Base-by-base conservation (phyloP, 2,329 filamentous ascomycete species). In the Phyllosticta capitalensis region DNA sequence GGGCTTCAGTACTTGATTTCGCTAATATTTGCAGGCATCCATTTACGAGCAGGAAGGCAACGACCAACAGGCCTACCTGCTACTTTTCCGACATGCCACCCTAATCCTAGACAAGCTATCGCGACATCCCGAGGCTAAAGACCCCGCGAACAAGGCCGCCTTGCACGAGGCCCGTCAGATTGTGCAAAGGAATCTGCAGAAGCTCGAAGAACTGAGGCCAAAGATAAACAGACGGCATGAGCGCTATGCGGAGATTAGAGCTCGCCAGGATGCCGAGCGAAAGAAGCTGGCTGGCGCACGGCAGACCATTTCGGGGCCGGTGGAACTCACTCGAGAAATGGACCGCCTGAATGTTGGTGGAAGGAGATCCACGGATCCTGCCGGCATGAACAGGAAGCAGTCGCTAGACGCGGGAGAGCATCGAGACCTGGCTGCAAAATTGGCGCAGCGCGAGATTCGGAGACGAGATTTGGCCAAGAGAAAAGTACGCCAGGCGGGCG, bases 21-120 rank as follows among this genome's bases (percentile, higher is more conserved):
- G 26, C 22, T 52, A 54, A 64, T 66, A 49, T 59, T 33, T 58
- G 12, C 68, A 96, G 89, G 92, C 90, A 20, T 81, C 84, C 56
- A 90, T 92, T 66, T 96, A 96, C 70, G 82, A 94, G 67, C 82
- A 83, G 50, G 92, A 97, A 73, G 87, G 87, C 67, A 92, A 96
- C 73, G 84, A 90, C 64, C 84, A 91, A 66, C 88, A 94, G 69
- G 89, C 92, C 4, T 99, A 95, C 72, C 82, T 96, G 58, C 84
- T 97, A 61, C 83, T 95, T n/a, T 90, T 94, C 70, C 86, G 94
- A 65, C 91, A 95, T 74, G 90, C 90, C 9, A 81, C 87, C 57
- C 84, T 99, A n/a, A 83, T 96, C 22, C 77, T 96, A 26, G 83
- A 90, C 6, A 81, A 87, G 58, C 79, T 99, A 9, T 80, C 83